Evolutionary conservation across 495 filamentous ascomycete genomes (phyloP), one percentile per base, ranked within the genome.

Genomic region (Xylaria telfairii): DNA sequence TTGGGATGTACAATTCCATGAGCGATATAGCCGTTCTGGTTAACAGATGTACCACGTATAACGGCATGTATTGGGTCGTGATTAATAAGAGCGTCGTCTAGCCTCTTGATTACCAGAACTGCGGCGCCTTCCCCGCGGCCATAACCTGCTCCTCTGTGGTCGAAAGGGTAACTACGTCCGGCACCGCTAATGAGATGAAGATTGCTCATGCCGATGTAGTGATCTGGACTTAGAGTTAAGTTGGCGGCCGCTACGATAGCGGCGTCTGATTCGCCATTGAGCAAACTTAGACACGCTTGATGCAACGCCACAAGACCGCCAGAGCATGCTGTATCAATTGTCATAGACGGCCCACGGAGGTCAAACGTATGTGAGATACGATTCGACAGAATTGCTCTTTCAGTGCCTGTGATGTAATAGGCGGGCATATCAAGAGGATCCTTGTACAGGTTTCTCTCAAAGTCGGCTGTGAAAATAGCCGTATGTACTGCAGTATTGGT

Each of bases 291-390:
- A 30, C 78, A 81, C 0, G 85, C 88, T 21, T 86, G 71, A 74
- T 90, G 83, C 8, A 90, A 68, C 0, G 83, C 83, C 0, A 85
- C 73, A 39, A 90, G 75, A 63, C 83, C 83, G 3, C 82, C 80
- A 0, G 85, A 88, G 66, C 88, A 89, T 5, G 83, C 87, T 1
- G 86, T 88, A 71, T 84, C 83, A 19, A 88, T 62, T 12, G 80
- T 80, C 37, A 83, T 75, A 64, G 79, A 82, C 0, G 82, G 76
- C 0, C 86, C 86, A 17, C 71, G 73, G 5, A 86, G 76, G 68
- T 87, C 77, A 61, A 77, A 87, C 69, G 82, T 83, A 37, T 79
- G 82, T 3, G 82, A 85, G 13, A 89, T 69, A 0, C 85, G 79
- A 65, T 86, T 87, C 0, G 49, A 41, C 51, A 32, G 9, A n/a